Base-by-base conservation (phyloP, 2,329 filamentous ascomycete genomes). In the Seiridium cupressi region DNA sequence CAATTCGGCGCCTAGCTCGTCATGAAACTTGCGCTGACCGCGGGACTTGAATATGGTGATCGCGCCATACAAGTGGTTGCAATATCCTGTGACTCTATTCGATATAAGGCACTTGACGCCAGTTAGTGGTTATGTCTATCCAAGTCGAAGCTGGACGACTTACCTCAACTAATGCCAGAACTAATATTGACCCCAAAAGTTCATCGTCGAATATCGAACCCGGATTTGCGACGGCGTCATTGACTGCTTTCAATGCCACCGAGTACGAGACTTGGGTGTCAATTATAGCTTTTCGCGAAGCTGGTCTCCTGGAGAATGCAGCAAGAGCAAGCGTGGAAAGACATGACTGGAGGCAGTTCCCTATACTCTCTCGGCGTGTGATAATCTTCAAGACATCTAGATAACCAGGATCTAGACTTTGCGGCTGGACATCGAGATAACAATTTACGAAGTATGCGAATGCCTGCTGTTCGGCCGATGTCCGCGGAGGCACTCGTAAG, bases 141-240 rank as follows among this genome's bases (percentile, higher is more conserved):
- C 35, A 32, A 11, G 13, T 4, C 38, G 18, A 5, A 6, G 9
- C 47, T 49, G 9, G 32, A 18, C 11, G 3, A 26, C 51, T 55
- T 55, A 55, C 51, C 51, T 55, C 51, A 18, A 55, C 51, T 3
- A 55, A 26, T 3, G 51, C 51, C 26, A 55, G 10, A 3, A 55
- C 18, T 26, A 44, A 8, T 42, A 55, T 44, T 18, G 51, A 55
- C 4, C 36, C 36, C 51, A 55, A 32, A 10, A 55, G 51, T 44
- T 55, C 51, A 26, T 55, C 51, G 13, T 55, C 51, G 36, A 42
- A 55, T 32, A 55, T 44, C 31, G 51, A 55, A 26, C 38, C 36
- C 7, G 51, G 26, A 4, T 9, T 34, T 44, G 36, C 51, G 8
- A 55, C 44, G 36, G 51, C 10, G 18, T 38, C 51, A 31, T 55